Evolutionary conservation across 2,329 filamentous ascomycete genomes (phyloP).

Genomic region (Aspergillus awamori): DNA sequence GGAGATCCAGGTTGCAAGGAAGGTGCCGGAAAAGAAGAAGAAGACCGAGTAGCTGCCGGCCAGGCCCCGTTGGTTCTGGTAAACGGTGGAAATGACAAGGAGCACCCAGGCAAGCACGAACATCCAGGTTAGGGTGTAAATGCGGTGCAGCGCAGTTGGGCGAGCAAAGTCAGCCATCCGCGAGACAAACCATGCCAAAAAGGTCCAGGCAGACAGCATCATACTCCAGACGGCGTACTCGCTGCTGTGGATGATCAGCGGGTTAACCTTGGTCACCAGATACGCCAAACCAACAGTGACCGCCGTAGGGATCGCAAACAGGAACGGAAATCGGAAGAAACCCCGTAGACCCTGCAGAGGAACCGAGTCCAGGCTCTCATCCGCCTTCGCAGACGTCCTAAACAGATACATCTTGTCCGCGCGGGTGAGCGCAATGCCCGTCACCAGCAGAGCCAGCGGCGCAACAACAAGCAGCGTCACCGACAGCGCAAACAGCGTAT

Average conservation of each 20-base stretch:
- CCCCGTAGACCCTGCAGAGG: conserved; percentile 76
- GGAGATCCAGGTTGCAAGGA: conserved; percentile 72
- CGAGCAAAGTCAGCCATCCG: conserved; percentile 76
- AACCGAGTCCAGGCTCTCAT: conserved; percentile 63
- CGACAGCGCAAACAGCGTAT: conserved; percentile 85
- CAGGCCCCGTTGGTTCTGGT: conserved; percentile 73
- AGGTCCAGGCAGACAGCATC: conserved; percentile 79
- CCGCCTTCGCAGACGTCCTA: conserved; percentile 64
- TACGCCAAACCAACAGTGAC: conserved; percentile 74
- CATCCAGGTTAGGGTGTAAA: conserved; percentile 82
- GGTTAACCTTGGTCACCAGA: conserved; percentile 80
- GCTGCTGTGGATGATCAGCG: conserved; percentile 87
- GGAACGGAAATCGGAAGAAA: conserved; percentile 79
- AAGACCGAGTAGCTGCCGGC: conserved; percentile 79
- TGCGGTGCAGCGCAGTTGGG: conserved; percentile 82
- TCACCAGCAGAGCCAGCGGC: conserved; percentile 70
- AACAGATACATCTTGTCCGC: conserved; percentile 89
- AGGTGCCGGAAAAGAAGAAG: conserved; percentile 76
- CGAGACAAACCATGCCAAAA: conserved; percentile 79
- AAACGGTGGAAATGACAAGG: conserved; percentile 72
- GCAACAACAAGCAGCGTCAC: conserved; percentile 79
- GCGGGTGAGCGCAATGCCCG: conserved; percentile 69
- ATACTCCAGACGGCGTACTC: conserved; percentile 86
- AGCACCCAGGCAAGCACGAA: conserved; percentile 74
- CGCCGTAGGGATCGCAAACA: conserved; percentile 68